Evolutionary conservation across 768 basidiomycete genomes (phyloP).

Genomic region (Tricholoma saponaceum): DNA sequence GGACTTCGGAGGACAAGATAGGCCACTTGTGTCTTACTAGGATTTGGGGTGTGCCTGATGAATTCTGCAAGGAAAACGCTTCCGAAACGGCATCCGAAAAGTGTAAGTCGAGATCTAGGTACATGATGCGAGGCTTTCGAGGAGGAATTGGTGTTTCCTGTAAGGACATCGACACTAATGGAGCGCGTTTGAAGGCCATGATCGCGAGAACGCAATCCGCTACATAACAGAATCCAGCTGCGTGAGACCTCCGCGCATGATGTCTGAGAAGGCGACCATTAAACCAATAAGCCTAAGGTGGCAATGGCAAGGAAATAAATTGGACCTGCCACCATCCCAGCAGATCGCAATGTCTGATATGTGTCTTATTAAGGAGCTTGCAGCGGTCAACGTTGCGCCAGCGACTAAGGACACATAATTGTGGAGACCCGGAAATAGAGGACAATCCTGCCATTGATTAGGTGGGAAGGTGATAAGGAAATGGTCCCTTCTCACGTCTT

Average conservation of each 20-base stretch:
- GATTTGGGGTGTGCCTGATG: slow-evolving; percentile 37
- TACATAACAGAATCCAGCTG: slow-evolving; percentile 93
- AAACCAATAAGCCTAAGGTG: not conserved
- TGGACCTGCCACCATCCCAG: slow-evolving; percentile 88
- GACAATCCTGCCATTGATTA: slow-evolving; percentile 62
- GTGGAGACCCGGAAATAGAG: slow-evolving; percentile 63
- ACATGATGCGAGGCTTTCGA: slow-evolving; percentile 67
- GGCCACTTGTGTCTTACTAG: slow-evolving; percentile 29
- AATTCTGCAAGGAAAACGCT: slow-evolving; percentile 52
- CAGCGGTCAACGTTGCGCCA: slow-evolving; percentile 76
- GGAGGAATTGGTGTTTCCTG: not conserved
- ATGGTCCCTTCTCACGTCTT: slow-evolving; percentile 27
- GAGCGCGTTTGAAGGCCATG: slow-evolving; percentile 53
- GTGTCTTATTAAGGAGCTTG: slow-evolving; percentile 48
- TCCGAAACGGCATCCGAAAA: slow-evolving; percentile 86
- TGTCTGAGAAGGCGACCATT: slow-evolving; percentile 45
- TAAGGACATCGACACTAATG: slow-evolving; percentile 6
- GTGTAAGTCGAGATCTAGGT: slow-evolving; percentile 90
- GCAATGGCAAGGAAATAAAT: not conserved
- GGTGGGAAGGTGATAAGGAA: not conserved
- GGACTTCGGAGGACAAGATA: not conserved
- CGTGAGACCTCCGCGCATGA: slow-evolving; percentile 73
- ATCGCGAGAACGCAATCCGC: slow-evolving; percentile 85
- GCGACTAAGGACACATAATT: slow-evolving; percentile 71
- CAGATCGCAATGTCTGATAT: slow-evolving; percentile 63